Evolutionary conservation across 139 green algal species (phyloP), one percentile per base, ranked within the genome.

Genomic region (Tetratostichococcus sp.): DNA sequence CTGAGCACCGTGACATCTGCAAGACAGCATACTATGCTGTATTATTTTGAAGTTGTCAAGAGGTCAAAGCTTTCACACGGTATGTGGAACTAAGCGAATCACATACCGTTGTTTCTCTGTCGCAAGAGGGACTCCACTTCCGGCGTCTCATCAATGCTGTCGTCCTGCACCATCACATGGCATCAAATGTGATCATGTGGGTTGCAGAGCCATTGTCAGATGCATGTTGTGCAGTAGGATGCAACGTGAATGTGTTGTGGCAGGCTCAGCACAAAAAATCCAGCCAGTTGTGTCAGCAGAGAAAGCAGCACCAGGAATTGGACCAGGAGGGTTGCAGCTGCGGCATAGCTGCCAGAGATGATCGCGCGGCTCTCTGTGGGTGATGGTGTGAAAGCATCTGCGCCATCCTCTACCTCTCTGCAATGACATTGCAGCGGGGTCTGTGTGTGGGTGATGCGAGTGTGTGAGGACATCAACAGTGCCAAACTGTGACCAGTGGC

Each of bases 121-220:
- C 65, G 59, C 34, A 89, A 65, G 6, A 82, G 50, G 2, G 23
- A 22, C 21, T n/a, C 50, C 30, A 91, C 75, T 62, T 87, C 78
- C 0, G 28, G 26, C 22, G 82, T 88, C 62, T 90, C 85, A 72
- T 92, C 87, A 23, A 92, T 87, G 33, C 30, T 72, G 72, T 92
- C 87, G 30, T 88, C 67, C 8, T 50, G 39, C 39, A 50, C 8
- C 8, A 8, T 22, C 8, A 8, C 8, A 14, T 50, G 8, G 39
- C 39, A 50, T 8, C 39, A 50, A 8, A 50, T 50, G 39, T 14
- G 14, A 14, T 22, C 39, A 8, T 50, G 8, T n/a, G n/a, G n/a
- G n/a, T n/a, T n/a, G n/a, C n/a, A n/a, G n/a, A n/a, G n/a, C n/a
- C n/a, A n/a, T n/a, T n/a, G n/a, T n/a, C n/a, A n/a, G n/a, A n/a